A percentile compares a stretch with the other conserved stretches of the same genome.
phyloP scores from a whole-genome alignment of 257 asterid genomes.

The Solanum pinnatisectum region DNA sequence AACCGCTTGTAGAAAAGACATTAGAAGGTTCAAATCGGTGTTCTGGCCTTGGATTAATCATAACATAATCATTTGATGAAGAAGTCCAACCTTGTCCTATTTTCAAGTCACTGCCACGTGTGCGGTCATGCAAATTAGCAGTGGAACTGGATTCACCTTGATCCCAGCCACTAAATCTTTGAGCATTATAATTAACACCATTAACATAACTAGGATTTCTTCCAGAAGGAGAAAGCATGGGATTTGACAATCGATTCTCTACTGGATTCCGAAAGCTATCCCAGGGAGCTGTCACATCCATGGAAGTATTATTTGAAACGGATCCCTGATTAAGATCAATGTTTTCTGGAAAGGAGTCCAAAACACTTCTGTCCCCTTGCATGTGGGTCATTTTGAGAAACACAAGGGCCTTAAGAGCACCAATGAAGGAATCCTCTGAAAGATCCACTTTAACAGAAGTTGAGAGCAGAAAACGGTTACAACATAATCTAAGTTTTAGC shows the following conservation, averaged over 20 bases:
- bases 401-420: background rate
- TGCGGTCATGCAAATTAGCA: conserved; percentile 29
- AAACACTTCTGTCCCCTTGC: conserved; percentile 64
- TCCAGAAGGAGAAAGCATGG: conserved; percentile 33
- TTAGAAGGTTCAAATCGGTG: conserved; percentile 41
- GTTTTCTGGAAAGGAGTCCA: conserved; percentile 65
- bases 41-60: conserved; percentile 28
- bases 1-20: conserved; percentile 3
- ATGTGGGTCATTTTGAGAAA: conserved; percentile 10
- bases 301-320: conserved; percentile 28
- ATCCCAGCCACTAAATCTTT: conserved; percentile 47
- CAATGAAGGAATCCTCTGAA: background rate
- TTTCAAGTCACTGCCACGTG: conserved; percentile 20
- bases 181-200: conserved; percentile 3
- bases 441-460: background rate
- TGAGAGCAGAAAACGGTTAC: background rate
- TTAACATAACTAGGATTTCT: conserved; percentile 13
- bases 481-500: background rate
- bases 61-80: conserved; percentile 23
- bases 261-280: conserved; percentile 45
- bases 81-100: conserved; percentile 47
- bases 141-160: conserved; percentile 77
- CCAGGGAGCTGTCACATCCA: conserved; percentile 47
- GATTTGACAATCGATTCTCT: conserved; percentile 40
- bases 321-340: conserved; percentile 76